Base-by-base conservation (phyloP, 2,329 filamentous ascomycete species). In the Calonectria multiphialidica region DNA sequence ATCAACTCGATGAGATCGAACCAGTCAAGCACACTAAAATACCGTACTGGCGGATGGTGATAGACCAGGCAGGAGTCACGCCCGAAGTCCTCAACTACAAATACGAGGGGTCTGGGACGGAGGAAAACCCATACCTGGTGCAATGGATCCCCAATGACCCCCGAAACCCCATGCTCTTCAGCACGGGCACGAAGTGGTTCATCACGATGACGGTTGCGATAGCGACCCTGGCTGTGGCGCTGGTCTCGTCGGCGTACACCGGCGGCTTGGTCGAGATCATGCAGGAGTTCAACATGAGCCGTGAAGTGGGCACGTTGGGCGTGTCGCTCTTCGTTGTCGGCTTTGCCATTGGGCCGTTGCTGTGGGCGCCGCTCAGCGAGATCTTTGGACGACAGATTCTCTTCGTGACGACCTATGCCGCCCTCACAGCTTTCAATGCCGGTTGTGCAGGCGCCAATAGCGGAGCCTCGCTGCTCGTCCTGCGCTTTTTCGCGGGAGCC, bases 121-220 rank as follows among this genome's bases (percentile, higher is more conserved):
- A 62, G 40, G 57, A 42, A 16, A 45, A n/a, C 57, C 57, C 57
- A 4, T 62, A 45, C 18, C 3, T 62, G 18, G 57, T 62, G 16
- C 37, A 62, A 62, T 62, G 57, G 57, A 62, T 45, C 40, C 57
- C 37, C 25, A 62, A 62, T 21, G 57, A 62, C 9, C 57, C 57
- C 28, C 23, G 57, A 33, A 45, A 62, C 57, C 57, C 57, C 16
- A 62, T 62, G 57, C 37, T 44, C 23, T 62, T 62, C 25, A 42
- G 57, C 57, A 62, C 57, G 7, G 18, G 23, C 16, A 62, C 57
- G 5, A 62, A 45, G 21, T 62, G 57, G 57, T 62, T 62, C 57
- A 62, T 62, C 12, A 62, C 57, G 15, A 62, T 62, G 37, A 33
- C 18, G 1, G 37, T 62, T 9, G 57, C 57, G 9, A 44, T 62